phyloP scores from a whole-genome alignment of 2,329 filamentous ascomycete species.

The Neopestalotiopsis sp. region DNA sequence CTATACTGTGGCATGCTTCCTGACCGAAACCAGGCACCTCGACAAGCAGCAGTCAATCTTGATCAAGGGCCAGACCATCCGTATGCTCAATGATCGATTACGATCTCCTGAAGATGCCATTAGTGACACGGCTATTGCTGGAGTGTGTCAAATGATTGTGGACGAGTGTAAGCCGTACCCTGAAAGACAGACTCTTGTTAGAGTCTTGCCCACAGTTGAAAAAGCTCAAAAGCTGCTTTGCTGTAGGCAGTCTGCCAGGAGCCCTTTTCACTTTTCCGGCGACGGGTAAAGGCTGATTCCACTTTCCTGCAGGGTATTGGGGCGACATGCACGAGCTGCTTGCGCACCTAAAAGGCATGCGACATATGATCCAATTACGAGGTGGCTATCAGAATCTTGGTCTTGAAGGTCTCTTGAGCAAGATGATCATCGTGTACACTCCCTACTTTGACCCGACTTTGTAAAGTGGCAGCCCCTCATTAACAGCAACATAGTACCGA shows the following conservation, averaged over 20 bases:
- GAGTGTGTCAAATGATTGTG: slow-evolving; percentile 14
- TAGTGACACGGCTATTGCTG: slow-evolving; percentile 17
- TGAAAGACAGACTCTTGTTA: background rate
- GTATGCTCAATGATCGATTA: slow-evolving; percentile 17
- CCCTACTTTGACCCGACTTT: background rate
- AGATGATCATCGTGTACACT: slow-evolving; percentile 18
- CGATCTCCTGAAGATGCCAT: slow-evolving; percentile 10
- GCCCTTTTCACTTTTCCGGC: background rate
- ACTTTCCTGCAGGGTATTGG: slow-evolving; percentile 10
- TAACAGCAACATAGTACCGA: slow-evolving; percentile 43
- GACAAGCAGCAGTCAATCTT: slow-evolving; percentile 16
- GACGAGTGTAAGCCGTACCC: slow-evolving; percentile 15
- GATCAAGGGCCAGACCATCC: slow-evolving; percentile 20
- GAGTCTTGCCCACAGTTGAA: background rate
- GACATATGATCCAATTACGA: slow-evolving; percentile 15
- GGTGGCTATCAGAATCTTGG: slow-evolving; percentile 19
- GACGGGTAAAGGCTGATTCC: background rate
- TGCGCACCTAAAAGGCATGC: slow-evolving; percentile 16
- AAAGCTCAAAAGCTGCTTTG: background rate
- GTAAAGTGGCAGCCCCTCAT: background rate
- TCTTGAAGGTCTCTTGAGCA: slow-evolving; percentile 16
- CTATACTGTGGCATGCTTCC: slow-evolving; percentile 18
- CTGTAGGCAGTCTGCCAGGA: no score
- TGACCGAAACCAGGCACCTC: slow-evolving; percentile 18
- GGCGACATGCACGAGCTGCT: slow-evolving; percentile 14